Base-by-base conservation (phyloP, 768 basidiomycete species). In the Kwoniella pini region DNA sequence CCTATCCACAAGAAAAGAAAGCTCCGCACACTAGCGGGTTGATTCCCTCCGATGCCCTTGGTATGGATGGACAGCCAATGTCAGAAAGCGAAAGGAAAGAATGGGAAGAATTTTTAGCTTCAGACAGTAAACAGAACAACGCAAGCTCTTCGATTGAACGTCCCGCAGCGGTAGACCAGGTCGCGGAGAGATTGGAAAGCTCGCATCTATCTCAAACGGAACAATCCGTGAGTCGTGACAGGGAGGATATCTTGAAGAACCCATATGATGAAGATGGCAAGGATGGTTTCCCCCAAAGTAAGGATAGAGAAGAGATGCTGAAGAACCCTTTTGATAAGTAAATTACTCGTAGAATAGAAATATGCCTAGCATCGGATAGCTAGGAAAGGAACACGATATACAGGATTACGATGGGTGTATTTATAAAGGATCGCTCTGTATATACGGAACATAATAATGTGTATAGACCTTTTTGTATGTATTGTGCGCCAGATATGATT, bases 61-160 rank as follows among this genome's bases (percentile, higher is more conserved):
- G 45, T 17, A 51, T 30, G 10, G 60, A 49, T 27, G 61, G 55
- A 9, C 60, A 66, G 28, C 58, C 56, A 26, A 67, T 72, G 71
- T 65, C 42, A 17, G 71, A 72, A 26, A 49, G 60, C 7, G 71
- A 72, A 58, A 57, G 55, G 55, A 62, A 60, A 40, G 71, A 69
- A 45, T 72, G 71, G 71, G 71, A 69, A 46, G 58, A 70, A 46
- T 65, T 62, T 27, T 44, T 62, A 11, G 60, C 24, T 22, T 46
- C 44, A 5, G n/a, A n/a, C n/a, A n/a, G n/a, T n/a, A n/a, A n/a
- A n/a, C n/a, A n/a, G n/a, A n/a, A n/a, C n/a, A n/a, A n/a, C n/a
- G n/a, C n/a, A n/a, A n/a, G n/a, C n/a, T n/a, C 33, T 36, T 36
- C 33, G 33, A 36, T 15, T 7, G 33, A 15, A 36, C 33, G 15